phyloP scores from a whole-genome alignment of 208 protist species.

The Trypanosoma rangeli region DNA sequence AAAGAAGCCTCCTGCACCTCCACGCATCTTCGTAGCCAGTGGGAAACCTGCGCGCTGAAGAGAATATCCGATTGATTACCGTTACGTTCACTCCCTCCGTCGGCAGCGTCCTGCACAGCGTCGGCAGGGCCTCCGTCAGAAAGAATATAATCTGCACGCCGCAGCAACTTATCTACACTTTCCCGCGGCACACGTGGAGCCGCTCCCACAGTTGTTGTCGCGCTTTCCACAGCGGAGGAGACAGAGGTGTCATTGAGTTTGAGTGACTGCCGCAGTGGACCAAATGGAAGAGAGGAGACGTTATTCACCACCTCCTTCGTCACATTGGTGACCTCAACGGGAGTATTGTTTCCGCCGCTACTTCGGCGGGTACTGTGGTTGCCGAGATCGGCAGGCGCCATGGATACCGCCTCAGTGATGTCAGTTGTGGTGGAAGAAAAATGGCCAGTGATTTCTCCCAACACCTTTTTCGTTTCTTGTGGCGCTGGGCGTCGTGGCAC shows the following conservation, averaged over 20 bases:
- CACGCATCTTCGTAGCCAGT: constrained; percentile 31
- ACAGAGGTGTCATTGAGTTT: constrained; percentile 18
- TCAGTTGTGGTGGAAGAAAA: not conserved
- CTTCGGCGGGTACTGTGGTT: no score
- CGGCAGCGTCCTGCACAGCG: not conserved
- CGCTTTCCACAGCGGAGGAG: not conserved
- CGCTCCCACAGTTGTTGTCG: constrained; percentile 11
- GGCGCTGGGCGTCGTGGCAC: not conserved
- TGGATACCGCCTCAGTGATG: not conserved
- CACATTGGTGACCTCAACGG: not conserved
- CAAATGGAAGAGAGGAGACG: not conserved
- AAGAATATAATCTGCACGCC: constrained; percentile 28
- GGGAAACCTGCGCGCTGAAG: constrained; percentile 34
- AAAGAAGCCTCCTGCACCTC: constrained; percentile 34
- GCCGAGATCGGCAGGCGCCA: not conserved
- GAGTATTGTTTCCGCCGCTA: no score
- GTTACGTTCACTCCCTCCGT: not conserved
- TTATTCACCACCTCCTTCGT: not conserved
- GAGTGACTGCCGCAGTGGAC: not conserved
- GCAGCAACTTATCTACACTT: constrained; percentile 30
- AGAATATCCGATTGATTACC: constrained; percentile 17
- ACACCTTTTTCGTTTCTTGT: not conserved
- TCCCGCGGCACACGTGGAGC: constrained; percentile 26
- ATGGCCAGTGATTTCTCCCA: not conserved
- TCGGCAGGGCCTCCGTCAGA: not conserved